Evolutionary conservation across 768 basidiomycete species (phyloP), one percentile per base, ranked within the genome.

Genomic region (Mycena crocata): DNA sequence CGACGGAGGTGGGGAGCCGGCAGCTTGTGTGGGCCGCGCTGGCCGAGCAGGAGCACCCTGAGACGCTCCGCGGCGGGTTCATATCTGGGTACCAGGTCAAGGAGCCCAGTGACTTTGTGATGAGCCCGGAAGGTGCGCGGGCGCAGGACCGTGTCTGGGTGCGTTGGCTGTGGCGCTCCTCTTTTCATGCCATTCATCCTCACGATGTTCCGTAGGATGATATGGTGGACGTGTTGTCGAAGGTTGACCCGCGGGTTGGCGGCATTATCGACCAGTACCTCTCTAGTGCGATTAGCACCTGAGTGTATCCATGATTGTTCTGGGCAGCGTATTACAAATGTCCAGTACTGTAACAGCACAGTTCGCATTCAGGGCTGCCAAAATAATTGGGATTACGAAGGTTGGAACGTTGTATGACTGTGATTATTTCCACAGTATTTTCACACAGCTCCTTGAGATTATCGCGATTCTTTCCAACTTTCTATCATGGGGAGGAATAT

Each of bases 1-100:
- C 72, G 6, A 31, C 75, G 4, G 73, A 76, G 39, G 66, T 61
- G 21, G 75, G 75, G n/a, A 71, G 73, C 57, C 67, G 74, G 31
- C 68, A 56, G 32, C 54, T 76, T 49, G 62, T 74, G 3, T 72
- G 55, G 32, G 67, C 66, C 0, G 73, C 74, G 23, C 37, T 76
- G 6, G 52, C 44, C 5, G 21, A 50, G 9, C 56, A 28, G 5
- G 42, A 66, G 9, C 10, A 49, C 6, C 57, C 62, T 21, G 55
- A 68, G 6, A 45, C 30, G 13, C 40, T 73, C 17, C 72, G 64
- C 26, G 75, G 74, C 23, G 50, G n/a, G 48, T 75, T 64, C 49
- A 42, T 68, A 13, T 23, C 44, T 4, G 26, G 9, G 4, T 73
- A 48, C 45, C 9, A 26, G 5, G 57, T 74, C 5, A 26, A 26